Evolutionary conservation across 2,329 filamentous ascomycete genomes (phyloP), one percentile per base, ranked within the genome.

Genomic region (Colletotrichum noveboracense): DNA sequence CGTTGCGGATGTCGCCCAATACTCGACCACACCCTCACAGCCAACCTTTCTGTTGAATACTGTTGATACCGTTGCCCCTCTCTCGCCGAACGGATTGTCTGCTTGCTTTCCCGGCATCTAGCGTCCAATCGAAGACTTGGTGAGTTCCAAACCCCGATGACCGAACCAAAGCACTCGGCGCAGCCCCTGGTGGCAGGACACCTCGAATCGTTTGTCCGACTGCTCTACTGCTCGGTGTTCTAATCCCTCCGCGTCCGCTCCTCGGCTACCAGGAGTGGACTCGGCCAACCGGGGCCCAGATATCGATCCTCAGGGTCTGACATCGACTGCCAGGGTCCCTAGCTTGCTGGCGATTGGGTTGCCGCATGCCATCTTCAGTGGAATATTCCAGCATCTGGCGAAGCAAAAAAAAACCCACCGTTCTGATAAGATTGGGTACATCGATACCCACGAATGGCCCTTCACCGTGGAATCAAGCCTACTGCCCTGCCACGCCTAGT

Each of bases 211-310:
- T 71, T 68, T 38, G 58, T 73, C 73, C 26, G 64, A 64, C n/a
- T 36, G 56, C 61, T 24, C 5, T 18, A 28, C 52, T 48, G 21
- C 28, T 75, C 74, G 74, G 74, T 38, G 36, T 73, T 75, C 32
- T 26, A 75, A 73, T 75, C 74, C 64, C 21, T 75, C 70, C 74
- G 74, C 70, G 70, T 75, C 64, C 74, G 74, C 74, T 48, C 28
- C 21, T 69, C 70, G 70, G 56, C 72, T 28, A 58, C 48, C 8
- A 26, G 21, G 28, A 68, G 58, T 21, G 64, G 64, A 21, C 14
- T 61, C 36, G 36, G 30, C 30, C 14, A 43, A 14, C 38, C 10
- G 55, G 32, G 38, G 16, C 12, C n/a, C 30, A 34, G 32, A 21
- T 65, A 75, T 75, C 70, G 74, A 75, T 73, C 14, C 56, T 58